phyloP scores from a whole-genome alignment of 805 yeast genomes.

The Suhomyces pyralidae region DNA sequence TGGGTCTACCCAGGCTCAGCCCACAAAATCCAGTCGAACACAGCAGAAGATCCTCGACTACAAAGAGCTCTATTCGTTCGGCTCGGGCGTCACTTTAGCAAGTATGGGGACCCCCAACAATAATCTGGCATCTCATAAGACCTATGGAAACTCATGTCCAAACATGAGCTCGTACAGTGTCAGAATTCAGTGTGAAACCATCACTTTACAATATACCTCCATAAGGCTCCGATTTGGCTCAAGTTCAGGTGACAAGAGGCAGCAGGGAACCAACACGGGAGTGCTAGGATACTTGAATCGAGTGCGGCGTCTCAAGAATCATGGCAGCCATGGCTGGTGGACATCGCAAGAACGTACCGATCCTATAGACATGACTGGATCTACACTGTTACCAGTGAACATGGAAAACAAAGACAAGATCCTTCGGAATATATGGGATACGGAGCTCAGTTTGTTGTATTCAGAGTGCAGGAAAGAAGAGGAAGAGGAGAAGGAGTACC shows the following conservation, averaged over 20 bases:
- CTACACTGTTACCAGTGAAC: not conserved
- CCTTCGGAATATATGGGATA: conserved; percentile 10
- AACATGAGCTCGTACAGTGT: conserved; percentile 15
- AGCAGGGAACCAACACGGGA: conserved; percentile 19
- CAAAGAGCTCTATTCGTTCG: conserved; percentile 22
- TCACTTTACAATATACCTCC: conserved; percentile 34
- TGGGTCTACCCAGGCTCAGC: conserved; percentile 7
- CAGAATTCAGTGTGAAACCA: conserved; percentile 36
- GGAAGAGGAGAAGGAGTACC: not conserved
- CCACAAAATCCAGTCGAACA: conserved; percentile 22
- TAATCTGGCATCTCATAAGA: not conserved
- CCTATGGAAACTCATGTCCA: conserved; percentile 2
- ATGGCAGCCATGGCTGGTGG: not conserved
- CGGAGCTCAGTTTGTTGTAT: conserved; percentile 3
- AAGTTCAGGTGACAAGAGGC: conserved; percentile 2
- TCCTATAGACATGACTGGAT: not conserved
- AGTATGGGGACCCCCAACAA: not conserved
- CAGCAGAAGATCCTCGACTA: conserved; percentile 37
- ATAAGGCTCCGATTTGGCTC: conserved; percentile 33
- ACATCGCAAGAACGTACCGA: not conserved
- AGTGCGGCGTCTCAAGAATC: not conserved
- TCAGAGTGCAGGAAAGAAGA: not conserved
- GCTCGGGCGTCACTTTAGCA: not conserved
- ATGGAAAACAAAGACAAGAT: conserved; percentile 2
- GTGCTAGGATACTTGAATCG: conserved; percentile 28